phyloP scores from a whole-genome alignment of 1,284 basidiomycete species.

The Trametes hirsuta region DNA sequence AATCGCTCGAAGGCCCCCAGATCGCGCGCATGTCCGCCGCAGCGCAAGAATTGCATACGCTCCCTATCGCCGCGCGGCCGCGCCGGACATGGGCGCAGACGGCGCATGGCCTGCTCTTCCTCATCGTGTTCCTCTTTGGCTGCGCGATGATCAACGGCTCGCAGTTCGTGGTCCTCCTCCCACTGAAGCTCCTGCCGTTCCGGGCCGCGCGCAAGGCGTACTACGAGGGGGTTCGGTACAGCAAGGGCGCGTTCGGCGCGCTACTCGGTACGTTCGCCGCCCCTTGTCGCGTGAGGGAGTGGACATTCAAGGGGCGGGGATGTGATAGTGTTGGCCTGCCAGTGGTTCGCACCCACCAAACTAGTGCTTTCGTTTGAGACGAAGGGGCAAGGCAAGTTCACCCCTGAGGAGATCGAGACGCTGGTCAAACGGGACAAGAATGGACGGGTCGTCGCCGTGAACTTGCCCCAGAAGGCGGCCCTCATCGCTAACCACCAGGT shows the following conservation, averaged over 20 bases:
- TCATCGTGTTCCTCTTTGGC: slow-evolving; percentile 66
- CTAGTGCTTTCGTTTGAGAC: slow-evolving; percentile 78
- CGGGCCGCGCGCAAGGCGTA: slow-evolving; percentile 55
- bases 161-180: slow-evolving; percentile 72
- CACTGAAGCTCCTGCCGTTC: slow-evolving; percentile 62
- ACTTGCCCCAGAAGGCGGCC: slow-evolving; percentile 78
- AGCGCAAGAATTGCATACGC: slow-evolving; percentile 40
- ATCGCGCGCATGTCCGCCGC: background rate
- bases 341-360: slow-evolving; percentile 82
- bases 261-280: slow-evolving; percentile 61
- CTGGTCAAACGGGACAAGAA: slow-evolving; percentile 58
- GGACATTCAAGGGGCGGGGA: slow-evolving; percentile 1
- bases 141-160: slow-evolving; percentile 71
- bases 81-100: slow-evolving; percentile 56
- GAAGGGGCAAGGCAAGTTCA: slow-evolving; percentile 64
- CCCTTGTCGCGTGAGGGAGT: background rate
- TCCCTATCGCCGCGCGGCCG: slow-evolving; percentile 65
- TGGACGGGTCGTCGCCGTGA: slow-evolving; percentile 63
- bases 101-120: slow-evolving; percentile 56
- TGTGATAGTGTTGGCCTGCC: slow-evolving; percentile 69
- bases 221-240: slow-evolving; percentile 71
- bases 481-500: slow-evolving; percentile 86
- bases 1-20: no score
- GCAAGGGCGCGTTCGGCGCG: slow-evolving; percentile 81
- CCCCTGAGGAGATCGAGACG: slow-evolving; percentile 55